Conservation (phyloP, 441 rosid species). For the Corymbia calophylla region DNA sequence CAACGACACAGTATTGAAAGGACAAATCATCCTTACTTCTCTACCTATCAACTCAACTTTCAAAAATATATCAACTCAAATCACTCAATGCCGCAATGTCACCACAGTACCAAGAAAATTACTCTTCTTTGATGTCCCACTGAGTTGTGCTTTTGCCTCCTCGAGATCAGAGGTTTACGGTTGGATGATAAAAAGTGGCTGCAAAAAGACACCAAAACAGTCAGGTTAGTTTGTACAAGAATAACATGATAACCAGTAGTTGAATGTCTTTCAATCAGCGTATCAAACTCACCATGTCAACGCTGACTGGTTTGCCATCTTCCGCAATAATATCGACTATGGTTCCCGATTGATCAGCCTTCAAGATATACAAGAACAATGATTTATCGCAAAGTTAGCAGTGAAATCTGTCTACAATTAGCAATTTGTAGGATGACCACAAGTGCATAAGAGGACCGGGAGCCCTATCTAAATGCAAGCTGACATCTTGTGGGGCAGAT, state of each 20-base stretch:
- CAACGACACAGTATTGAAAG: background rate
- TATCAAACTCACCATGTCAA: conserved; percentile 41
- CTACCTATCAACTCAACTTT: background rate
- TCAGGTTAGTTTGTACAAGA: background rate
- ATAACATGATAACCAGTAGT: background rate
- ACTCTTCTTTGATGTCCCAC: background rate
- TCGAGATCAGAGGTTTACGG: conserved; percentile 18
- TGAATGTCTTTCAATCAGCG: background rate
- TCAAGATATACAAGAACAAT: background rate
- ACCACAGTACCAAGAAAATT: background rate
- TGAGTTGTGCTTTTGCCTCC: background rate
- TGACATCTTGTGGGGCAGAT: background rate
- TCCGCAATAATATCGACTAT: conserved; percentile 54
- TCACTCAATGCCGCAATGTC: background rate
- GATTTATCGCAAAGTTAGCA: background rate
- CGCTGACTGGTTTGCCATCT: conserved; percentile 67
- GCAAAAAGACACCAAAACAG: conserved; percentile 1
- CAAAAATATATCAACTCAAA: background rate
- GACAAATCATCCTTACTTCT: background rate
- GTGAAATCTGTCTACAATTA: background rate
- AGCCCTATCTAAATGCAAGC: background rate
- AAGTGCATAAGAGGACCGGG: background rate
- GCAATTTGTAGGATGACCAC: background rate
- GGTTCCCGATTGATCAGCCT: conserved; percentile 82
- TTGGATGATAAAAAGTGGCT: conserved; percentile 68